Percentiles rank a stretch among this genome's conserved stretches.
Evolutionary conservation across 2,329 filamentous ascomycete species (phyloP).

Genomic region (Rasamsonia emersonii): DNA sequence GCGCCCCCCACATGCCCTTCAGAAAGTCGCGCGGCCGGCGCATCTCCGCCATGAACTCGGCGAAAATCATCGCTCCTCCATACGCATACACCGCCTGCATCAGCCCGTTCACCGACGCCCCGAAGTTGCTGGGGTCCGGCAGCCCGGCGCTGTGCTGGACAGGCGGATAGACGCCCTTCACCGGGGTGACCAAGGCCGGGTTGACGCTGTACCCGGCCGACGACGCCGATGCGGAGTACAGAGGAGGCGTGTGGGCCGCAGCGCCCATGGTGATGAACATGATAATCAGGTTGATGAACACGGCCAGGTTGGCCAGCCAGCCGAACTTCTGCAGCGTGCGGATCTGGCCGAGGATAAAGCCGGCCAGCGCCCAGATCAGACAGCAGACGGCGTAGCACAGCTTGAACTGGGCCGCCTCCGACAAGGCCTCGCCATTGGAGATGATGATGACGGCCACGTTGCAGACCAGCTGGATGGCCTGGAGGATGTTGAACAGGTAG

Average conservation of each 20-base stretch:
- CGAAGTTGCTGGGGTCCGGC: constrained; percentile 30
- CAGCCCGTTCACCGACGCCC: constrained; percentile 41
- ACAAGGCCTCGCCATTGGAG: constrained; percentile 46
- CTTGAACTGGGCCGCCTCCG: constrained; percentile 41
- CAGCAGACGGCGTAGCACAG: constrained; percentile 48
- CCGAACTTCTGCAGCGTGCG: constrained; percentile 47
- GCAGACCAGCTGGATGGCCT: constrained; percentile 36
- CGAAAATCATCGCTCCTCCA: constrained; percentile 50
- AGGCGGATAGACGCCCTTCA: constrained; percentile 19
- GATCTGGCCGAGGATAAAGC: constrained; percentile 49
- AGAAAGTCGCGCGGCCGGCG: constrained; percentile 40
- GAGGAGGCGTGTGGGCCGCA: constrained; percentile 41
- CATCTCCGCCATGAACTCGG: constrained; percentile 50
- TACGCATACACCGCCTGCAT: constrained; percentile 52
- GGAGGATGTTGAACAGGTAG: constrained; percentile 41
- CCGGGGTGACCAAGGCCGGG: constrained; percentile 17
- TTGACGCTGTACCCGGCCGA: constrained; percentile 18
- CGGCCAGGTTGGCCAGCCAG: constrained; percentile 47
- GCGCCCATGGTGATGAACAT: constrained; percentile 50
- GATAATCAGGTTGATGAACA: constrained; percentile 49
- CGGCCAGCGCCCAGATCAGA: constrained; percentile 42
- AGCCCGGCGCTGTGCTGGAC: constrained; percentile 33
- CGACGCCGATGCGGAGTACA: constrained; percentile 28
- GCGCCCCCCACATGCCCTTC: constrained; percentile 37
- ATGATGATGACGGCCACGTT: constrained; percentile 34